phyloP scores from a whole-genome alignment of 2,329 filamentous ascomycete genomes.

The Colletotrichum destructivum region DNA sequence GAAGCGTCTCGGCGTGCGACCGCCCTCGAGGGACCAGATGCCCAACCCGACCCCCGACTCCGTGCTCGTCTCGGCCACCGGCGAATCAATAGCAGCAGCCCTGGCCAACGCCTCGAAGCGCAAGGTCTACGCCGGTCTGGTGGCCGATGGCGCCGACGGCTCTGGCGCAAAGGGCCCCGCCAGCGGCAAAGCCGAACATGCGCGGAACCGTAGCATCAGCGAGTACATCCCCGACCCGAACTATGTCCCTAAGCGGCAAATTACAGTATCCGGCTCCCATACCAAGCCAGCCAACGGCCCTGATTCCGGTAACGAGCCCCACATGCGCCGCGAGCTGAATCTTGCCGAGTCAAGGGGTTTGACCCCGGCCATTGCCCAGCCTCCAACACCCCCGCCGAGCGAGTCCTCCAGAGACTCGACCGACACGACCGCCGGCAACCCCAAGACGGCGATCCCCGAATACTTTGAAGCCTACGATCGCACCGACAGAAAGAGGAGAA shows the following conservation, averaged over 20 bases:
- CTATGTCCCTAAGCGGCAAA: conserved; percentile 78
- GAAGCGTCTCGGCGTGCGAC: conserved; percentile 67
- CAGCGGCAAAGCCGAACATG: conserved; percentile 44
- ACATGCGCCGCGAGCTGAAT: conserved; percentile 82
- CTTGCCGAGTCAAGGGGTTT: conserved; percentile 85
- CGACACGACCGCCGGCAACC: conserved; percentile 58
- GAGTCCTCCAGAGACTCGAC: conserved; percentile 71
- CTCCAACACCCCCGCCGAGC: conserved; percentile 87
- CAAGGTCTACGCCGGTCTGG: conserved; percentile 68
- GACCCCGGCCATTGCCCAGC: conserved; percentile 70
- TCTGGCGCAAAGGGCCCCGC: conserved; percentile 45
- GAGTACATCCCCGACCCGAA: conserved; percentile 86
- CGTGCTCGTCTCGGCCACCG: conserved; percentile 65
- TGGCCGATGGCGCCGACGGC: conserved; percentile 49
- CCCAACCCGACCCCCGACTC: conserved; percentile 58
- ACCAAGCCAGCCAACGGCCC: conserved; percentile 56
- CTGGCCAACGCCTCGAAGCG: conserved; percentile 69
- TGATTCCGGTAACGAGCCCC: conserved; percentile 57
- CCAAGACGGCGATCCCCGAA: conserved; percentile 64
- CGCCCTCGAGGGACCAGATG: conserved; percentile 62
- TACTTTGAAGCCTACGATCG: conserved; percentile 80
- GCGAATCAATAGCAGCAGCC: conserved; percentile 67
- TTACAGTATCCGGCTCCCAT: conserved; percentile 79
- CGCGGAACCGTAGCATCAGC: conserved; percentile 86
- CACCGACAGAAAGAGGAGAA: conserved; percentile 77